phyloP scores from a whole-genome alignment of 1,284 basidiomycete genomes.

The Gomphus bonarii region DNA sequence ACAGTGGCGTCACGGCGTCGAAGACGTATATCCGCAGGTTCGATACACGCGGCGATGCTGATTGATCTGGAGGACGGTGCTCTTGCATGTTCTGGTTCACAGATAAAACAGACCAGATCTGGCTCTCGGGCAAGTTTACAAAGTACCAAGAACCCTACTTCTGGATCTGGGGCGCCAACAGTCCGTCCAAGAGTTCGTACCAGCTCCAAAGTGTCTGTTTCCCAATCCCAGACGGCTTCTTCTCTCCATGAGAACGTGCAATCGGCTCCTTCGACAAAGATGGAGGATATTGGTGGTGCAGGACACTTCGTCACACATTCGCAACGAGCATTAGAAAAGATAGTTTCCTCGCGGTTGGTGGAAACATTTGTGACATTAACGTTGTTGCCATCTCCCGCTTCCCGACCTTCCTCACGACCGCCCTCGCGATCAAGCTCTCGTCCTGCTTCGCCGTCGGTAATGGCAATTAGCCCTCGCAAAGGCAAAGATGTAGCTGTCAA shows the following conservation, averaged over 20 bases:
- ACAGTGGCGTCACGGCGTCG: conserved; percentile 45
- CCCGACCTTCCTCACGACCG: conserved; percentile 1
- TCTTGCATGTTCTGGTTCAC: conserved; percentile 18
- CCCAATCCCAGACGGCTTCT: not conserved
- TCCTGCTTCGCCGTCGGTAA: not conserved
- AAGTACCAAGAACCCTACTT: conserved; percentile 7
- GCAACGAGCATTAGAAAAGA: conserved; percentile 55
- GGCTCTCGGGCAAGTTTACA: conserved; percentile 10
- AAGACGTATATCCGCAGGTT: conserved; percentile 41
- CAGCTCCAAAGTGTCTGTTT: not conserved
- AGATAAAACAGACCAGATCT: conserved; percentile 12
- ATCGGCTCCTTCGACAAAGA: not conserved
- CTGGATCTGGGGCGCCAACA: not conserved
- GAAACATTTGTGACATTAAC: conserved; percentile 65
- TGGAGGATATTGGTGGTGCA: not conserved
- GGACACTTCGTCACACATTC: conserved; percentile 27
- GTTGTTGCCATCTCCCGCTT: conserved; percentile 19
- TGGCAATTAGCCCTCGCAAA: not conserved
- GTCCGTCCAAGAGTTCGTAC: not conserved
- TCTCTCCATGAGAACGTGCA: not conserved
- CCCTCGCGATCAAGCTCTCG: conserved; percentile 4
- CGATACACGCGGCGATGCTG: conserved; percentile 11
- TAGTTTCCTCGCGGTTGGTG: conserved; percentile 64
- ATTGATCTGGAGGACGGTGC: conserved; percentile 26
- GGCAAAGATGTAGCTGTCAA: conserved; percentile 1